Evolutionary conservation across 306 rosid species (phyloP).

Genomic region (Fragaria iinumae): DNA sequence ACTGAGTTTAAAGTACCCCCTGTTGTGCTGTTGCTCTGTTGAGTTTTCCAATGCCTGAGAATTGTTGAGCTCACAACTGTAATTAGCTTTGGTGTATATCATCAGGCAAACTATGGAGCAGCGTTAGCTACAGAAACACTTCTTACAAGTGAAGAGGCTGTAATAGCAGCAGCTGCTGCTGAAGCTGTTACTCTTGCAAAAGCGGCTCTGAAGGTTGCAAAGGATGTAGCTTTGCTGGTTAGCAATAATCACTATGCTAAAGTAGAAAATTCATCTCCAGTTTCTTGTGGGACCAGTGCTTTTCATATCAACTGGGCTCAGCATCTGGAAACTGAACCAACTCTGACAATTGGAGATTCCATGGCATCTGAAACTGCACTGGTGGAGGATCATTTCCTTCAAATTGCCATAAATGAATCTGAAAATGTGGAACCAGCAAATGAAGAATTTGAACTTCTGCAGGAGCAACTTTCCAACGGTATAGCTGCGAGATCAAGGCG

Average conservation of each 20-base stretch:
- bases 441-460: constrained; percentile 63
- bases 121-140: constrained; percentile 67
- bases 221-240: constrained; percentile 59
- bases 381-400: constrained; percentile 34
- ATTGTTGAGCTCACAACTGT: constrained; percentile 12
- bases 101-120: constrained; percentile 57
- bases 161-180: constrained; percentile 84
- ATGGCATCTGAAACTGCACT: constrained; percentile 33
- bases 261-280: constrained; percentile 26
- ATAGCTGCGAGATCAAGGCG: constrained; percentile 77
- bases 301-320: constrained; percentile 60
- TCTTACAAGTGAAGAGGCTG: constrained; percentile 76
- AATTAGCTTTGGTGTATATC: constrained; percentile 26
- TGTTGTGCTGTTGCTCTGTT: not conserved
- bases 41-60: not conserved
- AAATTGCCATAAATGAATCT: constrained; percentile 35
- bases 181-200: constrained; percentile 92
- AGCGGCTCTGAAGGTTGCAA: constrained; percentile 85
- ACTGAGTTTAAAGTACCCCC: constrained; percentile 16
- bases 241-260: constrained; percentile 35
- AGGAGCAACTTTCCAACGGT: constrained; percentile 47
- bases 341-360: constrained; percentile 40
- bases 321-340: constrained; percentile 44
- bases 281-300: constrained; percentile 38
- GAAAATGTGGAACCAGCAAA: constrained; percentile 44